Conservation (phyloP, 1,284 basidiomycete species). For the Cutaneotrichosporon sp. region DNA sequence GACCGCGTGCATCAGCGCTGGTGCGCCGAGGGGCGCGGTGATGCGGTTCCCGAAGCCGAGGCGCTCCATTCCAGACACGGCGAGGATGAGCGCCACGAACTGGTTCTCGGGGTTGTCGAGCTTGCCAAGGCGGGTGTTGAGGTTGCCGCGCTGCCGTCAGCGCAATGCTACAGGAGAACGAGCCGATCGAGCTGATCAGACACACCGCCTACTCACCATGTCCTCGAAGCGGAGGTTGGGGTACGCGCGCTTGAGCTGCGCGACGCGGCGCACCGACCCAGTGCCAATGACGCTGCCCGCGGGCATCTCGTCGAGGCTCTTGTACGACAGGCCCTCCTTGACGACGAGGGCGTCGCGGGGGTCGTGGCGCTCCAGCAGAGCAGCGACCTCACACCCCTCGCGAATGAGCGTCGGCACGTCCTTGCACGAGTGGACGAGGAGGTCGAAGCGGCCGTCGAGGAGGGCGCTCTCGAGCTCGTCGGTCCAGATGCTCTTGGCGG, state of each 20-base stretch:
- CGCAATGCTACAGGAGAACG: too few relatives aligned
- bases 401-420: constrained; percentile 90
- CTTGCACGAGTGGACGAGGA: constrained; percentile 92
- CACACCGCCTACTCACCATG: constrained; percentile 65
- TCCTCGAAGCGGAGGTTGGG: constrained; percentile 83
- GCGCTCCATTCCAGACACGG: constrained; percentile 89
- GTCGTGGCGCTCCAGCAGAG: constrained; percentile 84
- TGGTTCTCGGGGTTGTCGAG: constrained; percentile 79
- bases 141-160: constrained; percentile 57
- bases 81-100: constrained; percentile 88
- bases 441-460: constrained; percentile 72
- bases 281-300: constrained; percentile 90
- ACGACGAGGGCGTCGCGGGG: constrained; percentile 88
- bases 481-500: constrained; percentile 88
- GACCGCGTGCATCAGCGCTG: constrained; percentile 83
- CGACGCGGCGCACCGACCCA: constrained; percentile 87
- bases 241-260: constrained; percentile 80
- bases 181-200: too few relatives aligned
- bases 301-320: constrained; percentile 78
- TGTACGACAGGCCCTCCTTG: constrained; percentile 73
- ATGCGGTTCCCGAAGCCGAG: constrained; percentile 75
- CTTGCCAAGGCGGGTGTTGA: constrained; percentile 81
- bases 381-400: constrained; percentile 79
- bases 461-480: constrained; percentile 89
- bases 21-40: constrained; percentile 72